Evolutionary conservation across 331 rosid genomes (phyloP), one percentile per base, ranked within the genome.

Genomic region (Malus hybrid): DNA sequence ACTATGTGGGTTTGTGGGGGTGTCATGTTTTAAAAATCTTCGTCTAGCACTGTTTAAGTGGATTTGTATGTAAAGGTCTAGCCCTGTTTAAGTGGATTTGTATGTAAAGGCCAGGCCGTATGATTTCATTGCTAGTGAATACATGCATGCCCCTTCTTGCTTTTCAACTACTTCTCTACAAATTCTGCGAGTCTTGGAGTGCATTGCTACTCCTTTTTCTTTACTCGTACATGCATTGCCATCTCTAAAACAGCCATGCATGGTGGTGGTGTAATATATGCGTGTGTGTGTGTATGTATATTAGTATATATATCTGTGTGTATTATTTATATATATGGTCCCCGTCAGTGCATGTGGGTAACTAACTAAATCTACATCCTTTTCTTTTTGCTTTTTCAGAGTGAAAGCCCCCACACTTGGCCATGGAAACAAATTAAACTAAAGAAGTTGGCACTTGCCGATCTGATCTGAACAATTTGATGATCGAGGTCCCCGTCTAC

Each of bases 391-490:
- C 56, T 24, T 44, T 55, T 55, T 46, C 63, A 73, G 55, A 74
- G 69, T 18, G 46, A 62, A 73, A 66, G 71, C 71, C 42, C 39
- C 33, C 73, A 77, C 26, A 33, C 36, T 44, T 10, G 68, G 39
- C 60, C 24, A n/a, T 57, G 63, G 30, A 8, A 58, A n/a, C 29
- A 24, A 58, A 58, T n/a, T 58, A 58, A 58, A 22, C 63, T 58
- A n/a, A 24, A 58, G 7, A 71, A 36, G 29, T 71, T 75, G 68
- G 75, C 71, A 66, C 75, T 68, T 61, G 10, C 70, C 55, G 48
- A 36, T 42, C 6, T 22, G 32, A 24, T 62, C 28, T 63, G 3
- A 52, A 52, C 18, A 52, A 52, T 52, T 7, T 52, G 58, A 52
- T 52, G 58, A 52, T 52, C 58, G 58, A 52, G 58, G 58, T 36